Evolutionary conservation across 257 asterid genomes (phyloP).

Genomic region (Lycium barbarum): DNA sequence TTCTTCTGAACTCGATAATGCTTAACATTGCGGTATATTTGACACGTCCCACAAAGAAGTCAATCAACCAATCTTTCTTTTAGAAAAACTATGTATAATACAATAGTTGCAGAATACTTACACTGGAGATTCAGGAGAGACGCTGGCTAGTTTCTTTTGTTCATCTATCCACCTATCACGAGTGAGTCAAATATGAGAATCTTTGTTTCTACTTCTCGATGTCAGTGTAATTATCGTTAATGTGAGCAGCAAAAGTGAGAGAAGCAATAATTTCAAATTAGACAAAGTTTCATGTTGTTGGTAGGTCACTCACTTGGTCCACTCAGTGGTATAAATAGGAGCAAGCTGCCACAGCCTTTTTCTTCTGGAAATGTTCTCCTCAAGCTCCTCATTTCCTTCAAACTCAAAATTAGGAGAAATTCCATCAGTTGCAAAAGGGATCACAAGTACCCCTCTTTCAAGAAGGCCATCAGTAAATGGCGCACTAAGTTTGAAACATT

Average conservation of each 20-base stretch:
- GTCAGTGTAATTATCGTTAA: not conserved
- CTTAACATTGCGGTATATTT: not conserved
- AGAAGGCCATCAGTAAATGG: slow-evolving; percentile 74
- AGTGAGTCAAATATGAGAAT: slow-evolving; percentile 28
- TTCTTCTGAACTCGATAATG: not conserved
- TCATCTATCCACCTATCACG: slow-evolving; percentile 87
- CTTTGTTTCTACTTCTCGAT: not conserved
- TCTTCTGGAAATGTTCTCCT: slow-evolving; percentile 61
- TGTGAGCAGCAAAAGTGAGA: not conserved
- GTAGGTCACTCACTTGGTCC: slow-evolving; percentile 73
- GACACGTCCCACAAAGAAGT: not conserved
- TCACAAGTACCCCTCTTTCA: slow-evolving; percentile 87
- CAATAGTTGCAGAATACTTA: slow-evolving; percentile 47
- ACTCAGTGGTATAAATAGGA: slow-evolving; percentile 67
- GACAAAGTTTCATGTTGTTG: not conserved
- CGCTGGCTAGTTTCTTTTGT: slow-evolving; percentile 82
- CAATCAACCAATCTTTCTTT: not conserved
- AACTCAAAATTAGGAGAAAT: slow-evolving; percentile 60
- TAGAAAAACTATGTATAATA: not conserved
- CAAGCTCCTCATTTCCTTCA: slow-evolving; percentile 62
- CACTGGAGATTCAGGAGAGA: slow-evolving; percentile 94
- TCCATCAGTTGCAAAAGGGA: slow-evolving; percentile 82
- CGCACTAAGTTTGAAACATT: slow-evolving; percentile 69
- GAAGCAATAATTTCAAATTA: slow-evolving; percentile 14
- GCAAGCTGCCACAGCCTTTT: slow-evolving; percentile 89